Base-by-base conservation (phyloP, 176 grass and related monocot genomes). In the Hsuehochloa calcarea region DNA sequence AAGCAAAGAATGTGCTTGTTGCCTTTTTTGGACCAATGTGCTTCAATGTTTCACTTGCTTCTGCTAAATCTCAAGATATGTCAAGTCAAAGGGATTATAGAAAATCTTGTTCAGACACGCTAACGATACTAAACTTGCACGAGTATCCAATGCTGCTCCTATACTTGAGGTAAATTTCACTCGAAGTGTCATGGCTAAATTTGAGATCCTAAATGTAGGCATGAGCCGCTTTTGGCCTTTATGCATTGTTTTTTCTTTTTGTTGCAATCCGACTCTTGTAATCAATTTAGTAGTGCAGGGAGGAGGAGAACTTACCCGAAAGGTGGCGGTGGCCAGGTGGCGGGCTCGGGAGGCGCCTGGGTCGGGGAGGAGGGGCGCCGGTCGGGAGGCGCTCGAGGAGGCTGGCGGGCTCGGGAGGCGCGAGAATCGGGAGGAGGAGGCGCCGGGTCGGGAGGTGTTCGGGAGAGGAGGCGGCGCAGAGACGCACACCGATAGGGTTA, bases 101-200 rank as follows among this genome's bases (percentile, higher is more conserved):
- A n/a, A 67, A 98, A 98, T 69, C 85, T 98, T 82, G 91, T 98
- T 51, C 84, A 69, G 95, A 98, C n/a, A 86, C 95, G 83, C 85
- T 98, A 79, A 84, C 88, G 23, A 91, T 94, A 20, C 80, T 98
- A 70, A 95, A 98, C 69, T 88, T 98, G 72, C 96, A 89, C 1
- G 96, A 98, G 74, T 98, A 93, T 95, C 96, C 96, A n/a, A n/a
- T 90, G n/a, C 93, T 83, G 90, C 96, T 82, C 71, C 91, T 69
- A 89, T 98, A 88, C 93, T 98, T 49, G 96, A 98, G 96, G 96
- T 98, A 90, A 86, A 75, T 64, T 90, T n/a, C 76, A 49, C 70
- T 85, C 37, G 5, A 46, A 66, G 20, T 85, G 25, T 20, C 82
- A 9, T 29, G 87, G 31, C 74, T 75, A 73, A 81, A 75, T 73